Base-by-base conservation (phyloP, 257 asterid species). In the Nicotiana noctiflora region DNA sequence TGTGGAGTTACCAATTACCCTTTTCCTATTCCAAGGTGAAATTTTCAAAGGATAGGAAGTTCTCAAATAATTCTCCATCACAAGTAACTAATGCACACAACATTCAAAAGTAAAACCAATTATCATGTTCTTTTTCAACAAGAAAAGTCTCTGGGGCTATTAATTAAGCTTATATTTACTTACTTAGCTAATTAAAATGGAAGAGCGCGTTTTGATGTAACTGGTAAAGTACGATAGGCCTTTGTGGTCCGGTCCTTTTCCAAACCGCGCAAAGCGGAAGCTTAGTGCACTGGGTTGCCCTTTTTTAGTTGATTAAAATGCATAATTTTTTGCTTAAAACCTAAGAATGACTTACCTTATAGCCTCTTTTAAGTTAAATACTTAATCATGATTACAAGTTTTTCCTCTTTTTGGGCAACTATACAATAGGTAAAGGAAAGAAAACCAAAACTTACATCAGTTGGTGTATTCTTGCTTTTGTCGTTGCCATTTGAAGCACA, bases 401-500 rank as follows among this genome's bases (percentile, higher is more conserved):
- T 56, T 21, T 21, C 8, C 15, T 3, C 15, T 59, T 59, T 59
- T 59, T 19, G 3, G 63, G 11, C 31, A 19, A 21, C 25, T 27
- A 34, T 40, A 40, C 12, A 40, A 40, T 2, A 40, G 49, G 49
- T 8, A 8, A 40, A 40, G 49, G 1, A 8, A 40, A 40, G 49
- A 40, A 40, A 8, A 40, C 32, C 59, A 68, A 40, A 82, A 46
- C 86, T 86, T 88, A 92, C 98, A 82, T 86, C 84, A 53, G 59
- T 34, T 25, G 91, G 75, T 37, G 76, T 85, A 40, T 65, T 81
- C 13, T 77, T 51, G 44, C 25, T 77, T 84, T 72, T 82, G 61
- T 55, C 51, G 44, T 59, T 75, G 61, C 61, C 51, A 51, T 56
- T 77, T 15, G 77, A 83, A 68, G 27, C 31, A 63, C 51, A 31